Percentiles rank a stretch among this genome's conserved stretches.
These are phyloP conservation scores for Lolium multiflorum DNA, from an alignment of 176 grass and related monocot genomes.

Conservation along the genomic window DNA sequence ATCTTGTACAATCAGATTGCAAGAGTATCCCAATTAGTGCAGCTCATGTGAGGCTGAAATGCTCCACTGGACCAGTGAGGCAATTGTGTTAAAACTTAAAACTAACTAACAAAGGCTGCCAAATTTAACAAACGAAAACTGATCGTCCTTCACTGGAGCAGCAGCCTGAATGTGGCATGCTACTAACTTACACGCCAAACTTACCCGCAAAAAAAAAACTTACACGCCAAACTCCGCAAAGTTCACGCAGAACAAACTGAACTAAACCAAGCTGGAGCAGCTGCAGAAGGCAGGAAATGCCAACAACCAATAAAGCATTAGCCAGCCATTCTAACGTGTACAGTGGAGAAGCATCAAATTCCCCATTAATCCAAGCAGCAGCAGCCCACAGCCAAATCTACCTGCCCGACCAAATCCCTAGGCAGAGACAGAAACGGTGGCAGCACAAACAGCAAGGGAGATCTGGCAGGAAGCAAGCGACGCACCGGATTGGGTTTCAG, in stretches of 20 bases:
- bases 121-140: background rate
- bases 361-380: background rate
- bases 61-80: no score
- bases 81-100: no score
- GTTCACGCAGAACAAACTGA: background rate
- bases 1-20: no score
- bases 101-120: no score
- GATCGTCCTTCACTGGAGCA: background rate
- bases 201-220: background rate
- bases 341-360: background rate
- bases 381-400: background rate
- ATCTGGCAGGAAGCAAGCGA: background rate
- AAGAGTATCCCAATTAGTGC: no score
- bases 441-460: background rate
- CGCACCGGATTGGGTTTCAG: conserved; percentile 3
- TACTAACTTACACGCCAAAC: background rate
- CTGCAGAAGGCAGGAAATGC: background rate
- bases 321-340: background rate
- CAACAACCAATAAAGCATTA: background rate
- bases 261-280: background rate
- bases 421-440: background rate
- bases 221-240: background rate
- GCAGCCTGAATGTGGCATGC: background rate
- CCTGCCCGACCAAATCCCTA: background rate
- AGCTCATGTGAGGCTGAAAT: no score